Evolutionary conservation across 2,329 filamentous ascomycete species (phyloP).

Genomic region (Aspergillus floridensis): DNA sequence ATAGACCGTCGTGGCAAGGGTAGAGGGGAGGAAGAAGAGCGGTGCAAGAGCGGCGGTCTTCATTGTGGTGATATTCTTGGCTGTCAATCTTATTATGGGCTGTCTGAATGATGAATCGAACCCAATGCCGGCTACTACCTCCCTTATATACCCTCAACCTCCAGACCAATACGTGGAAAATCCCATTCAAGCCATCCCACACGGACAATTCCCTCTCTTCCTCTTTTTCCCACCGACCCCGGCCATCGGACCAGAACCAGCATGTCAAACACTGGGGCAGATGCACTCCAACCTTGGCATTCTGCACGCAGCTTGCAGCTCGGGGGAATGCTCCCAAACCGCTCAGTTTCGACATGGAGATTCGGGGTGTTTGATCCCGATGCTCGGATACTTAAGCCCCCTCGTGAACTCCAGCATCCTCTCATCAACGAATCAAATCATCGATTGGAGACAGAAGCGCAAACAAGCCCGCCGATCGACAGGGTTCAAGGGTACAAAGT

Average conservation of each 20-base stretch:
- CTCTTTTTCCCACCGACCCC: conserved; percentile 1
- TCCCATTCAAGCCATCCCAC: not conserved
- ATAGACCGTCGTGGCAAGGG: conserved; percentile 28
- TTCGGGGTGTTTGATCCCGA: not conserved
- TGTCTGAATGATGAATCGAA: not conserved
- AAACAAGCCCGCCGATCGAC: not conserved
- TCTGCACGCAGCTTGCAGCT: not conserved
- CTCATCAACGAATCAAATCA: not conserved
- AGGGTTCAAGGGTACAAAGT: not conserved
- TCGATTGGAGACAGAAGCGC: not conserved
- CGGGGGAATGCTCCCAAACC: not conserved
- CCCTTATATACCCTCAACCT: not conserved
- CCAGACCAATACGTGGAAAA: not conserved
- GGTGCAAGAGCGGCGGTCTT: conserved; percentile 17
- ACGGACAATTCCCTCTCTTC: not conserved
- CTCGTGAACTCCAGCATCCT: too few relatives aligned
- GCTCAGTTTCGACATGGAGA: too few relatives aligned
- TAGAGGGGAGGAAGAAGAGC: conserved; percentile 23
- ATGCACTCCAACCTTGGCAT: not conserved
- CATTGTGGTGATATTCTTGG: conserved; percentile 15
- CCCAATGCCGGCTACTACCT: not conserved
- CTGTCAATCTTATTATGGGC: not conserved
- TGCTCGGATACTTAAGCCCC: too few relatives aligned
- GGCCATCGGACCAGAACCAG: not conserved
- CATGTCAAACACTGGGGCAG: not conserved